Evolutionary conservation across 805 yeast genomes (phyloP).

Genomic region (Groenewaldozyma tartarivorans): DNA sequence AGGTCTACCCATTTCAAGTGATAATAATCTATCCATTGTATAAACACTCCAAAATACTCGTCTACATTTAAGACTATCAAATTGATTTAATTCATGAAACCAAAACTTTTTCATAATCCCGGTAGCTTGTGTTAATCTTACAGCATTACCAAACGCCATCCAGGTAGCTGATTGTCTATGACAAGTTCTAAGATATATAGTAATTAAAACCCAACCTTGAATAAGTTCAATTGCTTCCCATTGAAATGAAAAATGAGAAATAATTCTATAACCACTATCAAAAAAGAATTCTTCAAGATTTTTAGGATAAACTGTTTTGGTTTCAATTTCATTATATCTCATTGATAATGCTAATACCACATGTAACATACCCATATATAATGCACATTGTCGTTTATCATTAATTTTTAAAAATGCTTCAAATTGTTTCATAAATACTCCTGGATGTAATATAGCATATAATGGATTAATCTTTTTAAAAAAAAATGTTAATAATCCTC

Average conservation of each 20-base stretch:
- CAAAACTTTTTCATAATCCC: slow-evolving; percentile 26
- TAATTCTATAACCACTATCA: slow-evolving; percentile 31
- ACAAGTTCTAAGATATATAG: slow-evolving; percentile 35
- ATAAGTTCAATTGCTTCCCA: slow-evolving; percentile 45
- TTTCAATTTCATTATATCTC: slow-evolving; percentile 38
- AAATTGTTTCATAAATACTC: slow-evolving; percentile 43
- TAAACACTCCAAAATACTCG: slow-evolving; percentile 49
- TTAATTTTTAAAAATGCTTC: slow-evolving; percentile 21
- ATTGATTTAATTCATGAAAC: slow-evolving; percentile 8
- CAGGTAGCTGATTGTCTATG: slow-evolving; percentile 38
- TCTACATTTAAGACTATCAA: slow-evolving; percentile 37
- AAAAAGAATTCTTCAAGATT: slow-evolving; percentile 36
- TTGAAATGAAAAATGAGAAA: slow-evolving; percentile 36
- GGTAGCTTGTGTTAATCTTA: slow-evolving; percentile 37
- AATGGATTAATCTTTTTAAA: slow-evolving; percentile 45
- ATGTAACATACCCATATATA: slow-evolving; percentile 44
- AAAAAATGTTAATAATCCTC: slow-evolving; percentile 31
- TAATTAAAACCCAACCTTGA: slow-evolving; percentile 40
- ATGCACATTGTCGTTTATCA: slow-evolving; percentile 15
- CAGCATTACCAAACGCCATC: slow-evolving; percentile 35
- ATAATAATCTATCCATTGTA: slow-evolving; percentile 43
- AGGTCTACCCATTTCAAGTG: slow-evolving; percentile 43
- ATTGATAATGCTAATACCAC: slow-evolving; percentile 42
- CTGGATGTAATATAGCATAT: slow-evolving; percentile 45
- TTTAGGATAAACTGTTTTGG: slow-evolving; percentile 16